Percentiles rank a stretch among this genome's conserved stretches.
These are phyloP conservation scores for Mortierella sp. DNA, from an alignment of 371 early-diverging fungal species.

Conservation along the genomic window DNA sequence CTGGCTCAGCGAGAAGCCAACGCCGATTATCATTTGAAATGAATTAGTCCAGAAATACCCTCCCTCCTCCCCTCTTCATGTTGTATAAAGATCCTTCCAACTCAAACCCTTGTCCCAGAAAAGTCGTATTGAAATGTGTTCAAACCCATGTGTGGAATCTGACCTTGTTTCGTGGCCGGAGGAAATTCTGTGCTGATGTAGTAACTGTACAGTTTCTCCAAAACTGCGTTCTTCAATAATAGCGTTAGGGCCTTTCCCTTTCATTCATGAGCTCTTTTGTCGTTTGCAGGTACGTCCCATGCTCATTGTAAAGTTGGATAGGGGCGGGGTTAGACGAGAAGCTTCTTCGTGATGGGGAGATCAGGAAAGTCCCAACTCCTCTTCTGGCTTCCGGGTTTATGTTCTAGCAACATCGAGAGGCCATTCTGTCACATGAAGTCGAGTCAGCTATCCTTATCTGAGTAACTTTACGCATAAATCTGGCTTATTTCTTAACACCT, in stretches of 20 bases:
- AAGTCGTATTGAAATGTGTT: too few species aligned
- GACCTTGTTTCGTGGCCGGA: too few species aligned
- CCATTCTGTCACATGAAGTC: not conserved
- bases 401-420: conserved; percentile 3
- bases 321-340: not conserved
- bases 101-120: too few species aligned
- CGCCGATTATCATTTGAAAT: conserved; percentile 28
- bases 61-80: too few species aligned
- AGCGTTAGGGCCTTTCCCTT: too few species aligned
- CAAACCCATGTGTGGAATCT: too few species aligned
- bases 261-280: too few species aligned
- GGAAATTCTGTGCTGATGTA: too few species aligned
- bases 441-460: not conserved
- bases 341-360: conserved; percentile 3
- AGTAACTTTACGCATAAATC: not conserved
- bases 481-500: not conserved
- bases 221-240: too few species aligned
- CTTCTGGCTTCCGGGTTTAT: not conserved
- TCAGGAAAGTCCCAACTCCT: conserved; percentile 7
- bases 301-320: not conserved
- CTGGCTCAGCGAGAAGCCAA: conserved; percentile 42
- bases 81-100: not conserved
- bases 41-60: too few species aligned
- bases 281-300: not conserved
- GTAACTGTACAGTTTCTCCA: too few species aligned